Evolutionary conservation across 2,329 filamentous ascomycete species (phyloP), one percentile per base, ranked within the genome.

Genomic region (Hawksworthiomyces lignivorus): DNA sequence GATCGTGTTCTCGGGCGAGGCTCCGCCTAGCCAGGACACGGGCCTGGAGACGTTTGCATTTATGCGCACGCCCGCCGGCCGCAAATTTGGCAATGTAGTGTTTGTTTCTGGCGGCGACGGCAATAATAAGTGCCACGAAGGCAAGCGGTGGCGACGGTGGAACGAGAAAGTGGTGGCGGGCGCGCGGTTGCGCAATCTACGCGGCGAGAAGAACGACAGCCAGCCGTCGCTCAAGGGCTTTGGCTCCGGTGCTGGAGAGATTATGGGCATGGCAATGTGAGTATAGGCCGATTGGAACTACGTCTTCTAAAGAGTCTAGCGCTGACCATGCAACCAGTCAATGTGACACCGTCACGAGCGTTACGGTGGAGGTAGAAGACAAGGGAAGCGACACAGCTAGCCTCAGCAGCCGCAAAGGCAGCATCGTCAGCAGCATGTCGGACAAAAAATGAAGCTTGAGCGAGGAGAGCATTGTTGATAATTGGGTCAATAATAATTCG

Each of bases 41-140:
- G 73, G 73, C 1, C 49, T 77, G 8, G 59, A 63, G 17, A 76
- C 72, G 0, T 77, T 77, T 43, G 58, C 65, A 0, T 74, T 74
- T 41, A 63, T 73, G 56, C 59, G 67, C 17, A 64, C 64, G 1
- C 59, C 63, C 0, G 53, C 52, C 4, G 57, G 55, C 9, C 56
- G 60, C 4, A 56, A 54, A 17, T 66, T 63, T 29, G 67, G 67
- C 5, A 70, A 70, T 41, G 61, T 64, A 10, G 61, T 68, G 1
- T 53, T 50, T 20, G 56, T 62, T 4, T 50, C 52, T 1, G 57
- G 56, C 8, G 46, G 44, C 3, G 42, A 40, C 22, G 46, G 43
- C 14, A 47, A 56, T 41, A 55, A 57, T 44, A 57, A 62, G 49
- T 58, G 56, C 42, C 59, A 62, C 30, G 61, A 63, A 43, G 62